Conservation (phyloP, 1,284 basidiomycete genomes). For the Ceratobasidium sp. region DNA sequence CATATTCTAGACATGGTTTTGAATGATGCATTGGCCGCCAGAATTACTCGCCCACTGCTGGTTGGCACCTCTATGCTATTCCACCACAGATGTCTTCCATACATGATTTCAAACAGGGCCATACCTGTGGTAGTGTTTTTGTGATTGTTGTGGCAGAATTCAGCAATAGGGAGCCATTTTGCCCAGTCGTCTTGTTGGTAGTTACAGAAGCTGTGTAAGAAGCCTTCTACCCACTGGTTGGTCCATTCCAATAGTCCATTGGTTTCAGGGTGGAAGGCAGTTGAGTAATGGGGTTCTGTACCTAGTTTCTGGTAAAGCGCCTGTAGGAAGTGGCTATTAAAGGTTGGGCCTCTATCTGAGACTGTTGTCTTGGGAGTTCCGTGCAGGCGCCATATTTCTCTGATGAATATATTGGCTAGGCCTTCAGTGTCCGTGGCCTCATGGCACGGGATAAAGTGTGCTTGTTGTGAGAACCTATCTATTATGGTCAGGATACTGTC, state of each 20-base stretch:
- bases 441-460: constrained; percentile 56
- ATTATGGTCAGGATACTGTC: constrained; percentile 57
- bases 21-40: too few species aligned
- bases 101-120: neutral
- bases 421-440: constrained; percentile 46
- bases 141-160: constrained; percentile 27
- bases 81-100: neutral
- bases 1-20: too few species aligned
- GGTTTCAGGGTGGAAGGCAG: neutral
- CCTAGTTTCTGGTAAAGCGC: constrained; percentile 28
- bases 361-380: constrained; percentile 53
- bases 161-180: neutral
- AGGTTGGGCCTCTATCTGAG: constrained; percentile 53
- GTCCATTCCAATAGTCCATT: neutral
- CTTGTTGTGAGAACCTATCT: constrained; percentile 56
- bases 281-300: constrained; percentile 53
- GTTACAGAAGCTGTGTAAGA: constrained; percentile 49
- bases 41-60: neutral
- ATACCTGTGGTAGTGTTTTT: neutral
- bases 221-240: neutral
- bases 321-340: neutral
- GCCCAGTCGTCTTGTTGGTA: constrained; percentile 37
- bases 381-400: constrained; percentile 24
- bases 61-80: neutral
- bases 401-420: constrained; percentile 50